Base-by-base conservation (phyloP, 169 alveolate species). In the Theileria luwenshuni region DNA sequence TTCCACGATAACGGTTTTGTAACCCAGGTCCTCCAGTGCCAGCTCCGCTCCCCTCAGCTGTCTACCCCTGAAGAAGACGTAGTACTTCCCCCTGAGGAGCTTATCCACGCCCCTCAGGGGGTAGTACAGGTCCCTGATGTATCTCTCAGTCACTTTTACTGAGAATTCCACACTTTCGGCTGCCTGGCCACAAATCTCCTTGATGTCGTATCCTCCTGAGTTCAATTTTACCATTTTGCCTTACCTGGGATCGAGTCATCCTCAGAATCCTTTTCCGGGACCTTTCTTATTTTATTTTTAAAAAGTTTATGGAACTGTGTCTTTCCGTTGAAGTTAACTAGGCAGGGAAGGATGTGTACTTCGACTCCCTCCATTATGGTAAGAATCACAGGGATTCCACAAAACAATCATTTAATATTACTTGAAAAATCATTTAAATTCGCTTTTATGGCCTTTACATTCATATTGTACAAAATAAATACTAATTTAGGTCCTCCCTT, bases 271-370 rank as follows among this genome's bases (percentile, higher is more conserved):
- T 60, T 5, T 6, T 68, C 74, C 0, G 49, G 28, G 17, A 49
- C 15, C 32, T 17, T 38, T 33, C 28, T 7, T 33, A 64, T 48
- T 8, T 47, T n/a, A 48, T 69, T 71, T 15, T 72, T 32, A 60
- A 79, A 79, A 30, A 48, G 49, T n/a, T 54, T 56, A 45, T 41
- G 27, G 25, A 79, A 65, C 35, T 60, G 77, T 32, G 83, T 75
- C 27, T 28, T 43, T 10, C 87, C 87, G 17, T 35, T 35, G 45
- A 54, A 68, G 72, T 79, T 72, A 12, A 79, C 71, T 43, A 79
- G 63, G 42, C 87, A 79, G 12, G 87, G 87, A 8, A 79, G 77
- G 21, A 79, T 75, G 52, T 79, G 81, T 33, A 79, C 83, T 17
- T 79, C 59, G 48, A 58, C 43, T 21, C 7, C 35, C n/a, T 21